These are phyloP conservation scores for Irpex sp. DNA, from an alignment of 1,284 basidiomycete genomes.

Conservation along the genomic window DNA sequence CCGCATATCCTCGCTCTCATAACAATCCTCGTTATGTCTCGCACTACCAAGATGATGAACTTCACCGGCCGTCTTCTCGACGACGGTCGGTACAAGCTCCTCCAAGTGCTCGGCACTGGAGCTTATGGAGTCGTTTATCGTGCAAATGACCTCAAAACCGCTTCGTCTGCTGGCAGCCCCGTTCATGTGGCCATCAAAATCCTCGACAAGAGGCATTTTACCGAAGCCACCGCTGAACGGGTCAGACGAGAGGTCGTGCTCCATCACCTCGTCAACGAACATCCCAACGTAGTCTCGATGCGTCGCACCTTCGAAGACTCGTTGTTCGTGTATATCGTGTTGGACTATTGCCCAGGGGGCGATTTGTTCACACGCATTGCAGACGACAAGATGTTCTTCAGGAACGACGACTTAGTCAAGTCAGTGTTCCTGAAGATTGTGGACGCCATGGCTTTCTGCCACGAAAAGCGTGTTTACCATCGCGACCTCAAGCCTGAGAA, in stretches of 20 bases:
- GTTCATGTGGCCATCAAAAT: constrained; percentile 25
- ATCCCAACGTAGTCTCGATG: constrained; percentile 57
- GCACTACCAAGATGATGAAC: constrained; percentile 9
- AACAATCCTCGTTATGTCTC: constrained; percentile 2
- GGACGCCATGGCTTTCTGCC: constrained; percentile 61
- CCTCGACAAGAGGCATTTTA: constrained; percentile 19
- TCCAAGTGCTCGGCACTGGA: constrained; percentile 27
- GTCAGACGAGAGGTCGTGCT: constrained; percentile 25
- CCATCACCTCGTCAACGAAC: constrained; percentile 56
- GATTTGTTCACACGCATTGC: constrained; percentile 66
- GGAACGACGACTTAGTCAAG: constrained; percentile 47
- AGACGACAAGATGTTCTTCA: constrained; percentile 42
- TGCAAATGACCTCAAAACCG: constrained; percentile 22
- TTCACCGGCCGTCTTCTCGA: constrained; percentile 15
- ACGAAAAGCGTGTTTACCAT: constrained; percentile 58
- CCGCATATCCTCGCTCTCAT: background rate
- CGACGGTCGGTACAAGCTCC: constrained; percentile 13
- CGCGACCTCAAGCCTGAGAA: constrained; percentile 80
- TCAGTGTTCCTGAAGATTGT: constrained; percentile 57
- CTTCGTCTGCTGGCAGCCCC: constrained; percentile 12
- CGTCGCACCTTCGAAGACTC: constrained; percentile 56
- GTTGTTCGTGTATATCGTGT: constrained; percentile 54
- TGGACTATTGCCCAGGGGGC: constrained; percentile 61
- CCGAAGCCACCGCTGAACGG: constrained; percentile 6
- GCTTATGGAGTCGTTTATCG: constrained; percentile 32